phyloP scores from a whole-genome alignment of 805 yeast species.

The Starmera quercuum region DNA sequence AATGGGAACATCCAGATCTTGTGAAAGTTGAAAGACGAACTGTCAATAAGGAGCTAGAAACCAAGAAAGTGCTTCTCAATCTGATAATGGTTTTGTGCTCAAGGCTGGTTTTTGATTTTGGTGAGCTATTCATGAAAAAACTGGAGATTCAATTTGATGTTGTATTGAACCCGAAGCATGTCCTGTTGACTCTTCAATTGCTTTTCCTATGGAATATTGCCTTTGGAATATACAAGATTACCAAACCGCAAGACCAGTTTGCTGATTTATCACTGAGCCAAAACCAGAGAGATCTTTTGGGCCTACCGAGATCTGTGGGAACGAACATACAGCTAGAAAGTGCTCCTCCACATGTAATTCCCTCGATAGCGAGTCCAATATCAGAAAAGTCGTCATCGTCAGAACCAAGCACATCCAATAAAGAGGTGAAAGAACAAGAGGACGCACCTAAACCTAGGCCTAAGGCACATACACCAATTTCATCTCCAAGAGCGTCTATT shows the following conservation, averaged over 20 bases:
- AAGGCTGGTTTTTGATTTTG: constrained; percentile 18
- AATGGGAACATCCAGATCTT: constrained; percentile 10
- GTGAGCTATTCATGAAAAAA: constrained; percentile 12
- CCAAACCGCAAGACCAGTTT: constrained; percentile 22
- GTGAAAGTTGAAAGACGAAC: constrained; percentile 24
- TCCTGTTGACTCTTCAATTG: constrained; percentile 13
- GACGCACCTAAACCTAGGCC: not conserved
- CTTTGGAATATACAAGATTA: constrained; percentile 22
- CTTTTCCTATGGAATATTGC: constrained; percentile 23
- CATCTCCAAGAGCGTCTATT: constrained; percentile 22
- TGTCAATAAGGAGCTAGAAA: constrained; percentile 33
- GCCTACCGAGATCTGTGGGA: constrained; percentile 11
- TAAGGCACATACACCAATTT: constrained; percentile 10
- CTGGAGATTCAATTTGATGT: constrained; percentile 10
- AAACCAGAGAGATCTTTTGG: constrained; percentile 27
- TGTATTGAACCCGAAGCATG: constrained; percentile 4
- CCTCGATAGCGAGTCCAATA: constrained; percentile 20
- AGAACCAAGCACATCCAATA: constrained; percentile 1
- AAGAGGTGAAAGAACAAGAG: not conserved
- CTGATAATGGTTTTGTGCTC: constrained; percentile 22
- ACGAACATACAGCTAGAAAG: not conserved
- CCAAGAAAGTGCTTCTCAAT: constrained; percentile 26
- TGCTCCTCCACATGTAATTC: constrained; percentile 8
- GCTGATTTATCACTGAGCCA: constrained; percentile 24
- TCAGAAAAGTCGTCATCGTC: constrained; percentile 17